Conservation (phyloP, 2,329 filamentous ascomycete genomes). For the Paecilomyces niveus region DNA sequence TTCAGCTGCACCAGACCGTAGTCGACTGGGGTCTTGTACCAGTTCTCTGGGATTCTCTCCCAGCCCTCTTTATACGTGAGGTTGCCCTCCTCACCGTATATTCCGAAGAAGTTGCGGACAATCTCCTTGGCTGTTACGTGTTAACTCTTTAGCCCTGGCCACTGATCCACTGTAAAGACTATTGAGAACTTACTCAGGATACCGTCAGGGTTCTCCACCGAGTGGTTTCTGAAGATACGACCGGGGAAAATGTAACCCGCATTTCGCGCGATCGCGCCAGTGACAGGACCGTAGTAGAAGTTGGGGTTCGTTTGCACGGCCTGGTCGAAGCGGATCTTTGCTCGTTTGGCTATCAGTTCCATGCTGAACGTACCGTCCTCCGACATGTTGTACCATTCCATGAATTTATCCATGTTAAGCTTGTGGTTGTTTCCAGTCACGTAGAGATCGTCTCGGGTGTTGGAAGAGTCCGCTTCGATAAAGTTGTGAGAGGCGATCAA, state of each 20-base stretch:
- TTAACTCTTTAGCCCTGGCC: conserved; percentile 3
- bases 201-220: conserved; percentile 32
- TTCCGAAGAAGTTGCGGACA: conserved; percentile 43
- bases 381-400: conserved; percentile 39
- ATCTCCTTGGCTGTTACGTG: conserved; percentile 27
- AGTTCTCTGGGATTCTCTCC: conserved; percentile 48
- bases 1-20: conserved; percentile 42
- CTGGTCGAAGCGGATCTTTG: conserved; percentile 40
- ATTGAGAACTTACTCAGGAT: conserved; percentile 25
- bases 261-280: conserved; percentile 43
- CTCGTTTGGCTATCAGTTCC: conserved; percentile 37
- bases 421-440: conserved; percentile 43
- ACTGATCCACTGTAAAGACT: not conserved
- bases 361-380: conserved; percentile 35
- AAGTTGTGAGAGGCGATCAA: conserved; percentile 49
- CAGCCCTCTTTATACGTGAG: conserved; percentile 41
- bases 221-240: conserved; percentile 41
- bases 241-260: conserved; percentile 42
- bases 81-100: conserved; percentile 36
- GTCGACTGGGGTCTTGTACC: conserved; percentile 41
- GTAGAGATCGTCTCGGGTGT: conserved; percentile 49
- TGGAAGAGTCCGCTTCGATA: conserved; percentile 49
- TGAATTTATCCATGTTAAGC: conserved; percentile 47
- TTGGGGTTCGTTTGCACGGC: conserved; percentile 45
- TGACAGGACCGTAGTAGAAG: conserved; percentile 50